Evolutionary conservation across 2,329 filamentous ascomycete species (phyloP), one percentile per base, ranked within the genome.

Genomic region (Fusarium sp.): DNA sequence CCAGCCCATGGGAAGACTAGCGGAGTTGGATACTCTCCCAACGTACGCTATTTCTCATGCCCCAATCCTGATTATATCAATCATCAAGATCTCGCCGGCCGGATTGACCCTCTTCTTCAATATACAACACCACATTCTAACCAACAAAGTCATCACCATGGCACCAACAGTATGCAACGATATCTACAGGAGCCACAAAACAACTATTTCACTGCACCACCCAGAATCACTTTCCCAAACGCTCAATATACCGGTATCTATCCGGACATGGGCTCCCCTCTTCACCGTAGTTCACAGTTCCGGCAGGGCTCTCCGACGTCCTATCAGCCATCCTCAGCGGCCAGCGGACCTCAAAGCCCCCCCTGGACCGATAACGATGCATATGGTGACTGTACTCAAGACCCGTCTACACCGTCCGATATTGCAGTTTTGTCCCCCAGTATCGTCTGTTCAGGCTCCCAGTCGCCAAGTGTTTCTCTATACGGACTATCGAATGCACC

Each of bases 331-430:
- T 63, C 66, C 20, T 64, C 61, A 21, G 36, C 52, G 25, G 35
- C 53, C 17, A 71, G 68, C 35, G 57, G 57, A n/a, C 48, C 58
- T n/a, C 69, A 65, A 35, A 71, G 66, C 21, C 70, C 70, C 17
- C 54, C 41, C 11, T 42, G 53, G 29, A 67, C 66, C 11, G 71
- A 69, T 5, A 64, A 52, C 33, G 71, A 71, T 40, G 45, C 29
- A 29, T 54, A 51, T 35, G 42, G 52, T n/a, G 62, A 72, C 15
- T 58, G 61, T 20, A 63, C 60, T 6, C 58, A 54, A 43, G 62
- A 50, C 9, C 69, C 71, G 29, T 61, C 60, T 35, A 72, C 69
- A 11, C 71, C 71, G 20, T 53, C 69, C 2, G 66, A 63, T 39
- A 42, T 50, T 41, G 43, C 41, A 25, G 42, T 66, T 11, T 43